Percentiles rank a stretch among this genome's conserved stretches.
Conservation (phyloP, 306 rosid genomes). For the Trifolium fragiferum region DNA sequence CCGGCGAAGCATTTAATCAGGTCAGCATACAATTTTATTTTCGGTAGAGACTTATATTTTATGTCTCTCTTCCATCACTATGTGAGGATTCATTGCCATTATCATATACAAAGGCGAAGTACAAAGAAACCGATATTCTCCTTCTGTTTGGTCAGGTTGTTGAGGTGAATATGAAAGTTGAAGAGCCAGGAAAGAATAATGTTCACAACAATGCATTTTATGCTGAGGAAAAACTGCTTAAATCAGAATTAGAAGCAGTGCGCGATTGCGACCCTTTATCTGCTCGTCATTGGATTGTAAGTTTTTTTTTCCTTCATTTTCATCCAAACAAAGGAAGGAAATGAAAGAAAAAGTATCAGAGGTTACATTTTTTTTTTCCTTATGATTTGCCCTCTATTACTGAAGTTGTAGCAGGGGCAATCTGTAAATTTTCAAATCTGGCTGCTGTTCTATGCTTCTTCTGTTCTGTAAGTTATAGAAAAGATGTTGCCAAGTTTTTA, state of each 20-base stretch:
- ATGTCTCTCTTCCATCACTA: too few relatives aligned
- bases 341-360: conserved; percentile 13
- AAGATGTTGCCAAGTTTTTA: conserved; percentile 23
- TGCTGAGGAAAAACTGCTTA: conserved; percentile 74
- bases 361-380: conserved; percentile 25
- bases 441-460: conserved; percentile 39
- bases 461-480: conserved; percentile 23
- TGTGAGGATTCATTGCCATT: too few relatives aligned
- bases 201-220: conserved; percentile 83
- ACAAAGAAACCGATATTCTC: conserved; percentile 22
- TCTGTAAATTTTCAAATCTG: conserved; percentile 37
- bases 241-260: conserved; percentile 75
- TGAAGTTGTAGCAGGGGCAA: conserved; percentile 33
- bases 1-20: conserved; percentile 87
- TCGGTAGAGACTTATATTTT: background rate
- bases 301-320: conserved; percentile 29
- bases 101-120: conserved; percentile 21
- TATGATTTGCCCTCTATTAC: conserved; percentile 36
- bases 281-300: conserved; percentile 89
- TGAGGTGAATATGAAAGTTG: conserved; percentile 76
- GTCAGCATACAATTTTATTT: conserved; percentile 40
- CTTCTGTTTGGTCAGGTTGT: conserved; percentile 52
- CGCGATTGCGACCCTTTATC: conserved; percentile 78
- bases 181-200: conserved; percentile 75
- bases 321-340: background rate